Evolutionary conservation across 345 rosid species (phyloP).

Genomic region (Noccaea bulbosa): DNA sequence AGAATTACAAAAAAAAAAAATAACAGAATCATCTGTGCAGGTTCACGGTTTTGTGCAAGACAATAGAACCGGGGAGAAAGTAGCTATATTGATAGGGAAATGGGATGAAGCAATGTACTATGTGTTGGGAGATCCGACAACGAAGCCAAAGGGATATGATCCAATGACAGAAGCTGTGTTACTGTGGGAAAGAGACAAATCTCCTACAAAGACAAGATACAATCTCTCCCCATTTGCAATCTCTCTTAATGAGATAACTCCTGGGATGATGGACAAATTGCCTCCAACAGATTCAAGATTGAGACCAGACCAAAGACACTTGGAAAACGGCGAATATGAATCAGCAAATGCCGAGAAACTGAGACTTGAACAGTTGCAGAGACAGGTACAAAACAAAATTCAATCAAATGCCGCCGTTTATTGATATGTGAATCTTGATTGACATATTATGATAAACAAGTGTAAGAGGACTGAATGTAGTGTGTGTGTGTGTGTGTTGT

Average conservation of each 20-base stretch:
- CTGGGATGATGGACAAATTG: slow-evolving; percentile 71
- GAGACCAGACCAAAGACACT: slow-evolving; percentile 94
- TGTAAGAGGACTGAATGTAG: slow-evolving; percentile 17
- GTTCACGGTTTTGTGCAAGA: slow-evolving; percentile 99
- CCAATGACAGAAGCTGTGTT: slow-evolving; percentile 94
- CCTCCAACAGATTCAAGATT: slow-evolving; percentile 98
- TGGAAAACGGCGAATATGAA: slow-evolving; percentile 95
- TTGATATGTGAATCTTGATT: too few relatives aligned
- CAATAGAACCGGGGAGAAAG: slow-evolving; percentile 93
- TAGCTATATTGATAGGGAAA: slow-evolving; percentile 92
- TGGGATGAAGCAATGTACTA: slow-evolving; percentile 99
- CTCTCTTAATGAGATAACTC: slow-evolving; percentile 85
- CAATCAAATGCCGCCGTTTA: too few relatives aligned
- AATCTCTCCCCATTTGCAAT: slow-evolving; percentile 90
- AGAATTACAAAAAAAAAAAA: not conserved
- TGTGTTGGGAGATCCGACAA: slow-evolving; percentile 83
- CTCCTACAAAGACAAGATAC: slow-evolving; percentile 87
- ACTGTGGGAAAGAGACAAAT: slow-evolving; percentile 89
- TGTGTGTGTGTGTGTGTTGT: not conserved
- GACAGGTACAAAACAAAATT: slow-evolving; percentile 96
- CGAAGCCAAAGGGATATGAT: slow-evolving; percentile 94
- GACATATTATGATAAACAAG: too few relatives aligned
- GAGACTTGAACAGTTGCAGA: slow-evolving; percentile 93
- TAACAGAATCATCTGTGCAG: slow-evolving; percentile 40
- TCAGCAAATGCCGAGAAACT: slow-evolving; percentile 91